A percentile compares a stretch with the other conserved stretches of the same genome.
Evolutionary conservation across 1,139 yeast genomes (phyloP).

Genomic region (Geotrichum aggregatum): DNA sequence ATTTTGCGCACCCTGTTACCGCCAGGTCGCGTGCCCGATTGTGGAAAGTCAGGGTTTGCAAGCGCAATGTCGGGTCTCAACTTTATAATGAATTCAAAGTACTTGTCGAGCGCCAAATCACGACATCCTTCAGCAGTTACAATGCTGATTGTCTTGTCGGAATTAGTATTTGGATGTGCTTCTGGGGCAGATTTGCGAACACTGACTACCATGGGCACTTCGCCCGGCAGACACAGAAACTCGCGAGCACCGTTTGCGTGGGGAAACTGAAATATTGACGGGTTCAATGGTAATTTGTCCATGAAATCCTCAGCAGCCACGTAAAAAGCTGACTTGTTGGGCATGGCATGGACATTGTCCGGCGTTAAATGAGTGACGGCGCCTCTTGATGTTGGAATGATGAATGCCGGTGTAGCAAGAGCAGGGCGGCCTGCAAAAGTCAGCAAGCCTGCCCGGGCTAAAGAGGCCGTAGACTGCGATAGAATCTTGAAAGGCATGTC

Average conservation of each 20-base stretch:
- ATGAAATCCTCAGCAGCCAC: slow-evolving; percentile 22
- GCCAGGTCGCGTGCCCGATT: slow-evolving; percentile 34
- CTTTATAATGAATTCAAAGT: slow-evolving; percentile 26
- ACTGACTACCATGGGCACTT: slow-evolving; percentile 30
- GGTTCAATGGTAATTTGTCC: slow-evolving; percentile 28
- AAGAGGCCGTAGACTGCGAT: slow-evolving; percentile 11
- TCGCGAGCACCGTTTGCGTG: slow-evolving; percentile 23
- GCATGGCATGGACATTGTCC: slow-evolving; percentile 31
- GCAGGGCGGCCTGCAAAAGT: slow-evolving; percentile 3
- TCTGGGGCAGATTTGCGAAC: slow-evolving; percentile 35
- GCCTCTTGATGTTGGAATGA: slow-evolving; percentile 41
- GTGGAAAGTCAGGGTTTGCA: slow-evolving; percentile 38
- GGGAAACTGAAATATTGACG: slow-evolving; percentile 25
- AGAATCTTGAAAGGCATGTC: slow-evolving; percentile 12
- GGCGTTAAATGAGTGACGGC: slow-evolving; percentile 44
- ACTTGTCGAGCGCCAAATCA: slow-evolving; percentile 31
- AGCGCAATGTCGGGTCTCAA: slow-evolving; percentile 35
- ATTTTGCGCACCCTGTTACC: slow-evolving; percentile 40
- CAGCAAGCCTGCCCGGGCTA: slow-evolving; percentile 16
- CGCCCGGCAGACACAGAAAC: slow-evolving; percentile 28
- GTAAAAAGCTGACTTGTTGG: slow-evolving; percentile 26
- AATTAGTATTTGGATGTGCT: slow-evolving; percentile 37
- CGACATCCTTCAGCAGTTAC: slow-evolving; percentile 40
- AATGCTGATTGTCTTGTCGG: slow-evolving; percentile 34
- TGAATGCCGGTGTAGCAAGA: slow-evolving; percentile 34